A percentile compares a stretch with the other conserved stretches of the same genome.
These are phyloP conservation scores for Mariannaea elegans DNA, from an alignment of 2,329 filamentous ascomycete genomes.

Conservation along the genomic window DNA sequence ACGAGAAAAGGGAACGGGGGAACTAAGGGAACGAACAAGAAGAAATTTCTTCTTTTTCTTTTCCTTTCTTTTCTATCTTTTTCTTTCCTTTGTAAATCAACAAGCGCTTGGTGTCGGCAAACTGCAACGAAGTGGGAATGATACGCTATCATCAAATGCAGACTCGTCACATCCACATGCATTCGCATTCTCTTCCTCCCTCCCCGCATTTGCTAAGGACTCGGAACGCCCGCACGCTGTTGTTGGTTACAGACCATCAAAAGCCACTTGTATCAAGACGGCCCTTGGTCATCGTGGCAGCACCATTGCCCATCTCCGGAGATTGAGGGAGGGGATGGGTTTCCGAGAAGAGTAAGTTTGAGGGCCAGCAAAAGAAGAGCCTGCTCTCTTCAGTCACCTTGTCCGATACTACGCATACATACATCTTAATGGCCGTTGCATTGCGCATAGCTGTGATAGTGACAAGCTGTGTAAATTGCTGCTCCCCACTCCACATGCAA, in stretches of 20 bases:
- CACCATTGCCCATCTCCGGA: constrained; percentile 11
- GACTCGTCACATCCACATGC: background rate
- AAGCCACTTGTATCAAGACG: background rate
- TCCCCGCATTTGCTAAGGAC: background rate
- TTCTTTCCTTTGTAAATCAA: too few relatives aligned
- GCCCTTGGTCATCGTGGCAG: background rate
- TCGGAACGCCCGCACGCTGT: constrained; percentile 8
- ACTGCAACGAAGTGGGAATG: too few relatives aligned
- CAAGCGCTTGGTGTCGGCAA: too few relatives aligned
- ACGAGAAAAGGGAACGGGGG: background rate
- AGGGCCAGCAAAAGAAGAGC: background rate
- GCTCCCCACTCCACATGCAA: constrained; percentile 31
- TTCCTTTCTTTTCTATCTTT: too few relatives aligned
- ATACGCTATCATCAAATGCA: background rate
- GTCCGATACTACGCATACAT: background rate
- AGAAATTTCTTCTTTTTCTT: background rate
- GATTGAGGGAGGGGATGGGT: constrained; percentile 14
- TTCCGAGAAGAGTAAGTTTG: background rate
- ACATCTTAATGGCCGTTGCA: background rate
- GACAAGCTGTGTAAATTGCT: constrained; percentile 20
- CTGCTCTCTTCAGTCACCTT: too few relatives aligned
- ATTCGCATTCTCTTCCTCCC: background rate
- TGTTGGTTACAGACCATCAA: background rate
- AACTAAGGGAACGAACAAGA: background rate
- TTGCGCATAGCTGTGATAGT: background rate